A percentile compares a stretch with the other conserved stretches of the same genome.
Evolutionary conservation across 441 rosid species (phyloP).

Genomic region (Pelargonium citronellum): DNA sequence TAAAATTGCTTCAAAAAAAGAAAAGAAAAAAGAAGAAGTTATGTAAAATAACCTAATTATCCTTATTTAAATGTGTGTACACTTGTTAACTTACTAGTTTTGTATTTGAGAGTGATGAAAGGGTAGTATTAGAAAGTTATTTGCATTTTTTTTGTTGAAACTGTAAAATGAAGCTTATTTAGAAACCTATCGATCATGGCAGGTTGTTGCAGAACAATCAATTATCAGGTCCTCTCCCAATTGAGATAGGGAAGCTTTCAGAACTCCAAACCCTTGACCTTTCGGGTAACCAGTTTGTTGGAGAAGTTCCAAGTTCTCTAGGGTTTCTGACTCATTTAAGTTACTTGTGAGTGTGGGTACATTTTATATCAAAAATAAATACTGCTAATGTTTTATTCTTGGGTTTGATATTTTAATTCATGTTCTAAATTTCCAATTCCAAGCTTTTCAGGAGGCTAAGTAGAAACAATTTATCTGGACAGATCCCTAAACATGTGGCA

Average conservation of each 20-base stretch:
- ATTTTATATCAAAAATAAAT: constrained; percentile 4
- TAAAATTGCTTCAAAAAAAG: no score
- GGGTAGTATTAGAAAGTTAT: no score
- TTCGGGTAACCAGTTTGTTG: constrained; percentile 66
- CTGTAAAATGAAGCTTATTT: no score
- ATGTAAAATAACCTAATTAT: no score
- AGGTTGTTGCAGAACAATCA: constrained; percentile 68
- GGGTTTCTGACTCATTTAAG: constrained; percentile 61
- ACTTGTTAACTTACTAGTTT: no score
- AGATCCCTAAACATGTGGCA: constrained; percentile 64
- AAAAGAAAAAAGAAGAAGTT: no score
- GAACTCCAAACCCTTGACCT: constrained; percentile 80
- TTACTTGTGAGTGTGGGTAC: constrained; percentile 70
- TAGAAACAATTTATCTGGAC: constrained; percentile 67
- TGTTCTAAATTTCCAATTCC: constrained; percentile 24
- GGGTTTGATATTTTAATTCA: constrained; percentile 16
- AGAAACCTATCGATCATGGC: background rate
- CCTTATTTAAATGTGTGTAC: no score
- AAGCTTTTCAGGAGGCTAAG: constrained; percentile 64
- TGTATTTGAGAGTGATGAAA: no score
- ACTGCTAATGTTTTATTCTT: constrained; percentile 11
- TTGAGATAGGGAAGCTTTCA: constrained; percentile 58
- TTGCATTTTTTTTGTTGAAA: no score
- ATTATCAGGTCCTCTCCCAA: constrained; percentile 58
- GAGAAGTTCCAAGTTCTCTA: constrained; percentile 71